These are phyloP conservation scores for Bruguiera sexangula DNA, from an alignment of 345 rosid species.

Conservation along the genomic window DNA sequence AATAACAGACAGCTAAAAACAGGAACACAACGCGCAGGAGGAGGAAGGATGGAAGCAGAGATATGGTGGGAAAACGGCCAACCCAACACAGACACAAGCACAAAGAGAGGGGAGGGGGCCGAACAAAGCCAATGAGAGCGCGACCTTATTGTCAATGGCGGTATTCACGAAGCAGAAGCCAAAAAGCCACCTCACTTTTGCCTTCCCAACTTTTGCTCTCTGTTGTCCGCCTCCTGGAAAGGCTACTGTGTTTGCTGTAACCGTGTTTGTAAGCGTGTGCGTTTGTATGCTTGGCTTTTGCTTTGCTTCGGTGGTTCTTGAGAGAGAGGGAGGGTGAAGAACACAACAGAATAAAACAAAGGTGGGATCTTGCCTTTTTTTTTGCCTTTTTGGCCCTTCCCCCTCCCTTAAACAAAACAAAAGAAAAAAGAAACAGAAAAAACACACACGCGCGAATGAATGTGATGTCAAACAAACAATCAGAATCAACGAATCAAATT, in stretches of 20 bases:
- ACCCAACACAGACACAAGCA: background rate
- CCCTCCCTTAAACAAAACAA: background rate
- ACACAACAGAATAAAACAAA: background rate
- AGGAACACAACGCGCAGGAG: no score
- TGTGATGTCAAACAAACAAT: background rate
- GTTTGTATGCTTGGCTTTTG: background rate
- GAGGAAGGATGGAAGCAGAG: background rate
- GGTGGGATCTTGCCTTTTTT: background rate
- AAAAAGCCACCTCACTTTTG: constrained; percentile 48
- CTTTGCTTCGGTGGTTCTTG: no score
- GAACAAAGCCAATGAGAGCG: constrained; percentile 12
- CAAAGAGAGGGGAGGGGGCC: no score
- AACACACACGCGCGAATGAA: background rate
- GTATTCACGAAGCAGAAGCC: constrained; percentile 3
- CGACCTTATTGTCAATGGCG: constrained; percentile 19
- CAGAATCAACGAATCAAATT: background rate
- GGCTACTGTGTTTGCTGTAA: background rate
- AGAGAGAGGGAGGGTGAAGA: background rate
- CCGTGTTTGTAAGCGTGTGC: background rate
- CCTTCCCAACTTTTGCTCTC: constrained; percentile 42
- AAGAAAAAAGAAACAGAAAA: background rate
- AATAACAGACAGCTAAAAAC: no score
- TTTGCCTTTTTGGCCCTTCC: no score
- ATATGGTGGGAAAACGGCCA: background rate
- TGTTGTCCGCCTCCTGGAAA: background rate